Base-by-base conservation (phyloP, 2,329 filamentous ascomycete genomes). In the Emergomyces africanus region DNA sequence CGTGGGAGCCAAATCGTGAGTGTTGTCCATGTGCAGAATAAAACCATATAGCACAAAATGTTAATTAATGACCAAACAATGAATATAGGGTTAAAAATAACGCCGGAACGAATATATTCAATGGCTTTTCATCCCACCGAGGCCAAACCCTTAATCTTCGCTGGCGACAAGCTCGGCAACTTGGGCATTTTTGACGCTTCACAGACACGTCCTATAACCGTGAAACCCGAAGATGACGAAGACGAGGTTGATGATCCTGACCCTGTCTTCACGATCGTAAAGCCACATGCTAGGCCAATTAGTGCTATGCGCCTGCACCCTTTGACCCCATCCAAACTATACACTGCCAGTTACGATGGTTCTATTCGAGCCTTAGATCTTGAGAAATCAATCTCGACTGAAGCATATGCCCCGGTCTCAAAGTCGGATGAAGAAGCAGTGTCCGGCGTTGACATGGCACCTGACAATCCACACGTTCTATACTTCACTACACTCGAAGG, bases 121-220 rank as follows among this genome's bases (percentile, higher is more conserved):
- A 83, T 97, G 66, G 85, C 86, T 0, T 92, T 99, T 65, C 94
- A 99, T 67, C 94, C 94, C 0, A 91, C 85, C 0, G 79, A 85
- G 60, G 84, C 91, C 2, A 97, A 97, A 67, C 85, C 91, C 0
- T 78, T 99, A 2, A 81, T 97, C 1, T 95, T 99, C 69, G 92
- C 92, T 0, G 92, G 92, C 12, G 94, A 99, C 68, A 99, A 99
- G 70, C 81, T 95, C 64, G 92, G 94, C 0, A 88, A 90, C 28
- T 79, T 97, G 60, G 94, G 94, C 0, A 83, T 99, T 0, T 92
- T 96, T 58, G 92, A 99, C 69, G 90, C 86, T 1, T 91, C 88
- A 0, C 90, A 95, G 64, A 81, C 81, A 2, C 75, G 77, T 69
- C 1, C 68, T 80, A 53, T 70, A 77, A 64, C 71, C 78, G 64